Percentiles rank a stretch among this genome's conserved stretches.
These are phyloP conservation scores for Croton laevigatus DNA, from an alignment of 441 rosid species.

Conservation along the genomic window DNA sequence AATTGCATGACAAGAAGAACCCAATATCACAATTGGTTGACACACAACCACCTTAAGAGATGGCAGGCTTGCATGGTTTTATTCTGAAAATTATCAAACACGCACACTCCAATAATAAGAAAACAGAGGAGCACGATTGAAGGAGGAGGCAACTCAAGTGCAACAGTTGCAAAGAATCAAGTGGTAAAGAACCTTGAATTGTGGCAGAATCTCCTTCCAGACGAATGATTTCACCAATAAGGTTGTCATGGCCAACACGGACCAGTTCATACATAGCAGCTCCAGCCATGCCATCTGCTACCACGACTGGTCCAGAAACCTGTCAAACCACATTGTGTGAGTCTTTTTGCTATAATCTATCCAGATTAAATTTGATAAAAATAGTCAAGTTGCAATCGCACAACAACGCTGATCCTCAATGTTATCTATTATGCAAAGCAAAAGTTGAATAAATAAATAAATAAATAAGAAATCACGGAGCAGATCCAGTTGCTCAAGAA, in stretches of 20 bases:
- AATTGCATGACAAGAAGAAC: not conserved
- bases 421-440: not conserved
- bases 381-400: not conserved
- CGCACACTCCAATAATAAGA: not conserved
- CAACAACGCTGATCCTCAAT: conserved; percentile 3
- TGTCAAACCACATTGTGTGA: conserved; percentile 25
- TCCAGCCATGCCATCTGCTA: conserved; percentile 99
- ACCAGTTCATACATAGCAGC: conserved; percentile 99
- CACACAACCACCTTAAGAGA: not conserved
- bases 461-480: not conserved
- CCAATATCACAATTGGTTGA: not conserved
- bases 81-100: not conserved
- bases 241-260: conserved; percentile 95
- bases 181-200: conserved; percentile 65
- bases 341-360: not conserved
- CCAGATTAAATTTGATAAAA: not conserved
- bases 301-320: conserved; percentile 98
- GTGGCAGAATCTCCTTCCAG: conserved; percentile 98
- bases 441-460: not conserved
- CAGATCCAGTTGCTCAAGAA: conserved; percentile 2
- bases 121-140: not conserved
- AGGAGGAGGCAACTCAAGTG: not conserved
- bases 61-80: not conserved
- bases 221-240: conserved; percentile 95
- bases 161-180: not conserved